These are phyloP conservation scores for Candida ulmi DNA, from an alignment of 805 yeast species.

Conservation along the genomic window DNA sequence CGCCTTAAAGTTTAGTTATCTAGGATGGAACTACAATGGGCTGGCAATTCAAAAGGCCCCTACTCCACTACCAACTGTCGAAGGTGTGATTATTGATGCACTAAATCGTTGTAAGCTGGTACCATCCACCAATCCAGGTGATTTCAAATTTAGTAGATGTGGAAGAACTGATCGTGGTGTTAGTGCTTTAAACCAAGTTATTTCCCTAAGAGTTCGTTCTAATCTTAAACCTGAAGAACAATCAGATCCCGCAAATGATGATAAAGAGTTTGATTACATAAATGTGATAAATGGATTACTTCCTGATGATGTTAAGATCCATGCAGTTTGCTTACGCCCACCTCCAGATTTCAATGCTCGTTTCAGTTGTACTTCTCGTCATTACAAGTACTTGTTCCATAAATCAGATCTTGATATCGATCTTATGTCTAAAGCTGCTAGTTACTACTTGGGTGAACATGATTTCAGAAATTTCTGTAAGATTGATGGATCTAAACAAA, in stretches of 20 bases:
- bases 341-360: conserved; percentile 85
- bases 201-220: conserved; percentile 74
- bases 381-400: conserved; percentile 76
- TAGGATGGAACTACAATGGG: conserved; percentile 95
- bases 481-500: conserved; percentile 90
- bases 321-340: conserved; percentile 77
- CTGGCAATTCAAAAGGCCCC: conserved; percentile 74
- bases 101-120: conserved; percentile 62
- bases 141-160: conserved; percentile 78
- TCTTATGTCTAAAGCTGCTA: conserved; percentile 65
- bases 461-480: conserved; percentile 95
- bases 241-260: conserved; percentile 47
- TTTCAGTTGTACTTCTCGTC: conserved; percentile 82
- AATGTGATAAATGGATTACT: conserved; percentile 67
- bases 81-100: conserved; percentile 68
- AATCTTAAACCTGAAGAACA: conserved; percentile 60
- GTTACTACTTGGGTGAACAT: conserved; percentile 60
- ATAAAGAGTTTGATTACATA: conserved; percentile 69
- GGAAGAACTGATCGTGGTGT: conserved; percentile 97
- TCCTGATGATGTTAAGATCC: conserved; percentile 80
- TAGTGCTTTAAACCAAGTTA: conserved; percentile 93
- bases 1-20: conserved; percentile 78
- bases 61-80: conserved; percentile 84
- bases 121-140: conserved; percentile 49
- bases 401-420: conserved; percentile 50